Conservation (phyloP, 1,284 basidiomycete genomes). For the Moniliella sp. region DNA sequence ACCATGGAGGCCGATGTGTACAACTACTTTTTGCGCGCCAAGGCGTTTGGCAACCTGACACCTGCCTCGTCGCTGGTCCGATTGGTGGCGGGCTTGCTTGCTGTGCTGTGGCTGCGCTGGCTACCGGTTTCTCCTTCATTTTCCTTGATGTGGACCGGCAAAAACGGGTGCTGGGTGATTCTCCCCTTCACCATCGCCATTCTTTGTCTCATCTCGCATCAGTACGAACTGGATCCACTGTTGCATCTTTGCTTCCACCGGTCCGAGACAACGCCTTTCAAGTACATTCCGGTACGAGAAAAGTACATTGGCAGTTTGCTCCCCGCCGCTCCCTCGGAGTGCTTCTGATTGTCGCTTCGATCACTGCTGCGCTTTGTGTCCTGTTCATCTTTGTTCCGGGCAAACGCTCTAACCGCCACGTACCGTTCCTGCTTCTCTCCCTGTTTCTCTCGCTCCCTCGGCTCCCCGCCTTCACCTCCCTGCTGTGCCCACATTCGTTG, state of each 20-base stretch:
- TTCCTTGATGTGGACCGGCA: slow-evolving; percentile 78
- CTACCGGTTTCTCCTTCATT: slow-evolving; percentile 68
- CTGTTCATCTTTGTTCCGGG: slow-evolving; percentile 80
- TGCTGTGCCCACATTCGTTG: too few relatives aligned
- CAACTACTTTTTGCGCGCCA: slow-evolving; percentile 66
- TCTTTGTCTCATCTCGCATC: slow-evolving; percentile 70
- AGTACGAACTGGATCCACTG: slow-evolving; percentile 85
- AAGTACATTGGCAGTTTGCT: slow-evolving; percentile 75
- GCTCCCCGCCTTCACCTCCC: too few relatives aligned
- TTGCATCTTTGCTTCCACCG: slow-evolving; percentile 34
- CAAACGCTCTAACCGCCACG: too few relatives aligned
- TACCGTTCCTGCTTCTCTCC: too few relatives aligned
- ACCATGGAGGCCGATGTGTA: slow-evolving; percentile 96
- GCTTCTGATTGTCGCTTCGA: slow-evolving; percentile 43
- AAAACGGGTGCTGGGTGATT: slow-evolving; percentile 77
- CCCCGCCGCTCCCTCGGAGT: slow-evolving; percentile 70
- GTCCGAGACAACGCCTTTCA: slow-evolving; percentile 51
- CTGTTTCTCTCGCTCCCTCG: too few relatives aligned
- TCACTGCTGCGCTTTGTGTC: slow-evolving; percentile 55
- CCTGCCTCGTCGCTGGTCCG: slow-evolving; percentile 60
- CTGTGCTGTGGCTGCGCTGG: slow-evolving; percentile 77
- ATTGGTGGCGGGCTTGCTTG: slow-evolving; percentile 52
- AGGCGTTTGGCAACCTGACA: slow-evolving; percentile 88
- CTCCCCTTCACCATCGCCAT: slow-evolving; percentile 76
- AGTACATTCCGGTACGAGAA: slow-evolving; percentile 65